Evolutionary conservation across 2,329 filamentous ascomycete genomes (phyloP), one percentile per base, ranked within the genome.

Genomic region (Hypocrella siamensis): DNA sequence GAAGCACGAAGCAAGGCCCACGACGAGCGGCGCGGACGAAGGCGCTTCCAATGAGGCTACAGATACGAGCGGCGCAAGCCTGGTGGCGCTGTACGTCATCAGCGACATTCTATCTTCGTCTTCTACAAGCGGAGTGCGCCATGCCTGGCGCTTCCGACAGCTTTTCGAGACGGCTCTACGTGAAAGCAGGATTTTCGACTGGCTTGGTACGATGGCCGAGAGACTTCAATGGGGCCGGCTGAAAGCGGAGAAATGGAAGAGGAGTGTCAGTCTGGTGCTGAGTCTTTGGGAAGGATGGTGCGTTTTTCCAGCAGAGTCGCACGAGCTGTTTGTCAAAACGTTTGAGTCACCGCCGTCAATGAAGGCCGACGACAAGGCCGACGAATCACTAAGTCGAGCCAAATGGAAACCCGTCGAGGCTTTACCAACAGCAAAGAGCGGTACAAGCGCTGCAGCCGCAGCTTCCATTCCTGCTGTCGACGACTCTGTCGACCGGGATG

Each of bases 111-210:
- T 93, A 10, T 81, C 80, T 0, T 80, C 81, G 1, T 70, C 69
- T 1, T 82, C 79, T 1, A 83, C 76, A 8, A 80, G 79, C 40
- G 79, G 77, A 3, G 75, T 88, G 17, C 75, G 81, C 3, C 81
- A 86, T 49, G 81, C 82, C 3, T 93, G 85, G 82, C 77, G 84
- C 32, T 93, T 85, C 47, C 67, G 85, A 16, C 75, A 80, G 41
- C 65, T 88, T 3, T 84, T 93, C 38, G 84, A 92, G 49, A 61
- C 64, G 1, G 72, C 78, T 1, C 61, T 94, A 17, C 72, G 71
- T 19, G 58, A 69, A 7, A 70, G 74, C 34, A 70, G 72, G 35
- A 72, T 77, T 1, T 93, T 93, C 45, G 79, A 81, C 45, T 65
- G 69, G 28, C 65, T 94, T 3, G 85, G 85, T 1, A 59, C 69